A percentile compares a stretch with the other conserved stretches of the same genome.
Evolutionary conservation across 2,329 filamentous ascomycete genomes (phyloP).

Genomic region (Fusarium nanum): DNA sequence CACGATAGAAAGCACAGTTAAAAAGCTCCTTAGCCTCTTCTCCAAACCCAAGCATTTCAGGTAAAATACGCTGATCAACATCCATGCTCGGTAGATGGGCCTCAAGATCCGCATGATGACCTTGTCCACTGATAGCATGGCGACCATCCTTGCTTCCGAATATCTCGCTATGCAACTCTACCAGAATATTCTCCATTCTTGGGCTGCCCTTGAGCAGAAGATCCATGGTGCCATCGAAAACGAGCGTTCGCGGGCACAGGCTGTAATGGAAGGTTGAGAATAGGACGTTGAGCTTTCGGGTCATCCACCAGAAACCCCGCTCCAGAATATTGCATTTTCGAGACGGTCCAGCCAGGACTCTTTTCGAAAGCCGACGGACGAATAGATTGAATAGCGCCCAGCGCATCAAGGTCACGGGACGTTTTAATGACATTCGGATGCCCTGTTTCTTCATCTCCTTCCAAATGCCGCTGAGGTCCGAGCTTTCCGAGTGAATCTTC

Average conservation of each 20-base stretch:
- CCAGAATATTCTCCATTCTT: background rate
- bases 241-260: background rate
- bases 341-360: background rate
- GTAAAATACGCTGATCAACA: background rate
- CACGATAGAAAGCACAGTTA: background rate
- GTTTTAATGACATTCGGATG: fast-evolving
- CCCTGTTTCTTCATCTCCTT: background rate
- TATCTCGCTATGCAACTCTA: background rate
- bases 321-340: background rate
- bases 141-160: background rate
- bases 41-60: fast-evolving
- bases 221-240: background rate
- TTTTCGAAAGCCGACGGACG: background rate
- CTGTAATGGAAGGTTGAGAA: background rate
- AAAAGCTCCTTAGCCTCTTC: fast-evolving
- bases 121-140: background rate
- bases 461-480: background rate
- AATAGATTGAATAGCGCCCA: background rate
- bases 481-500: background rate
- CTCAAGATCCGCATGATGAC: background rate
- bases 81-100: background rate
- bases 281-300: background rate
- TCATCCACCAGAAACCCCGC: background rate
- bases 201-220: background rate
- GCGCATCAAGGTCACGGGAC: background rate